These are phyloP conservation scores for Parastagonospora nodorum DNA, from an alignment of 2,329 filamentous ascomycete genomes.

Conservation along the genomic window DNA sequence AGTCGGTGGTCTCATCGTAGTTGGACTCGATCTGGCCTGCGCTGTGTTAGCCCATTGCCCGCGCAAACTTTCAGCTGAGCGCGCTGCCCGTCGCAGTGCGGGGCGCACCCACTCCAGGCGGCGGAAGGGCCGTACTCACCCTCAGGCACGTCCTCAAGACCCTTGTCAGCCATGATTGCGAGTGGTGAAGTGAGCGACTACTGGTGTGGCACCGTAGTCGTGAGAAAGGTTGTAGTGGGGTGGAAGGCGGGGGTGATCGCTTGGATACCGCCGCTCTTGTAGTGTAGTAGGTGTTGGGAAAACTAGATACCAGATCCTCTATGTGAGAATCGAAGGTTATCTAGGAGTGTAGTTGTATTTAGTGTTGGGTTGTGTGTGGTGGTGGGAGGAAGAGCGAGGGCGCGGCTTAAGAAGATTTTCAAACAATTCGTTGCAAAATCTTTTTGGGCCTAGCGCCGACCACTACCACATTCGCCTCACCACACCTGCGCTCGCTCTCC, in stretches of 20 bases:
- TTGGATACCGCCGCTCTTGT: slow-evolving; percentile 47
- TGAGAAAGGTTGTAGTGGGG: slow-evolving; percentile 45
- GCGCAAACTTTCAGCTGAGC: slow-evolving; percentile 3
- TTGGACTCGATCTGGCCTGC: slow-evolving; percentile 99
- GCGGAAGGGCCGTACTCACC: slow-evolving; percentile 64
- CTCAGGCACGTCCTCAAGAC: slow-evolving; percentile 97
- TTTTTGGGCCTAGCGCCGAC: background rate
- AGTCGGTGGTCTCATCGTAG: slow-evolving; percentile 99
- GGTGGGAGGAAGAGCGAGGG: slow-evolving; percentile 28
- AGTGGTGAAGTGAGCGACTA: slow-evolving; percentile 60
- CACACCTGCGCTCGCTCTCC: slow-evolving; percentile 11
- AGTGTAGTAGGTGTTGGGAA: slow-evolving; percentile 31
- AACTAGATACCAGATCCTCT: slow-evolving; percentile 56
- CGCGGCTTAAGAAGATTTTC: slow-evolving; percentile 20
- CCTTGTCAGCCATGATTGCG: slow-evolving; percentile 99
- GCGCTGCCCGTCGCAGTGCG: slow-evolving; percentile 16
- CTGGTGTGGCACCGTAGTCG: slow-evolving; percentile 66
- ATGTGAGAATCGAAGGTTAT: slow-evolving; percentile 52
- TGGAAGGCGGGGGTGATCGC: slow-evolving; percentile 48
- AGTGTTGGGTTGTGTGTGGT: slow-evolving; percentile 32
- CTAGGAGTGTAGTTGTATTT: slow-evolving; percentile 42
- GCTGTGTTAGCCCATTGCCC: slow-evolving; percentile 25
- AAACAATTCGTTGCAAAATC: background rate
- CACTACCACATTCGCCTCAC: slow-evolving; percentile 10
- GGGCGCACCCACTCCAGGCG: slow-evolving; percentile 9